These are phyloP conservation scores for Cytospora chrysosperma DNA, from an alignment of 2,329 filamentous ascomycete genomes.

Conservation along the genomic window DNA sequence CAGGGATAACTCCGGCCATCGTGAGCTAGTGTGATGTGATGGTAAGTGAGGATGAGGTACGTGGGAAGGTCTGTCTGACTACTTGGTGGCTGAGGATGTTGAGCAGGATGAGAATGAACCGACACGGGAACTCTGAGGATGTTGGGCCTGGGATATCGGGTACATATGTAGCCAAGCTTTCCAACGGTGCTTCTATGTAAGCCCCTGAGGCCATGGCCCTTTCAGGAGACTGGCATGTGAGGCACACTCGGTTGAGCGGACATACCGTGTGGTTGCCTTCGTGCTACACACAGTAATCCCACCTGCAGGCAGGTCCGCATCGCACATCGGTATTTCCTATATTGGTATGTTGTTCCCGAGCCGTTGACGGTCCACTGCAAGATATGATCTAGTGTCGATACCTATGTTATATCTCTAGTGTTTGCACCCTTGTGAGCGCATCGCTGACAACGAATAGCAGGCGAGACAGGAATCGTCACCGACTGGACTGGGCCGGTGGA, in stretches of 20 bases:
- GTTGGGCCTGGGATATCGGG: background rate
- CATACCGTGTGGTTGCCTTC: background rate
- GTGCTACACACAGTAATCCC: background rate
- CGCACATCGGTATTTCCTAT: too few relatives aligned
- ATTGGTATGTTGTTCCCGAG: too few relatives aligned
- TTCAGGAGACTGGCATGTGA: background rate
- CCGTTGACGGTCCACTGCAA: background rate
- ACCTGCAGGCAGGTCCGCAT: background rate
- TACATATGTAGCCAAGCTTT: background rate
- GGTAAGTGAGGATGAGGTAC: background rate
- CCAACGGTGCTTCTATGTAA: background rate
- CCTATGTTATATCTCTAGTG: background rate
- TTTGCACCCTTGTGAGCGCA: background rate
- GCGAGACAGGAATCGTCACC: background rate
- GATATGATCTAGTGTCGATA: background rate
- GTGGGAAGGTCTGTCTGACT: background rate
- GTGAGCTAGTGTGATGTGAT: background rate
- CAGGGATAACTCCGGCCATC: conserved; percentile 29
- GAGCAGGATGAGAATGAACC: background rate
- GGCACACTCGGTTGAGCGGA: background rate
- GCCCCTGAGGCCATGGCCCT: background rate
- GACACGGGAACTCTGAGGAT: background rate
- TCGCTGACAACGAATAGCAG: background rate
- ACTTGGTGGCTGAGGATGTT: background rate
- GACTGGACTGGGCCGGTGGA: background rate